Evolutionary conservation across 441 rosid species (phyloP).

Genomic region (Adansonia madagascariensis): DNA sequence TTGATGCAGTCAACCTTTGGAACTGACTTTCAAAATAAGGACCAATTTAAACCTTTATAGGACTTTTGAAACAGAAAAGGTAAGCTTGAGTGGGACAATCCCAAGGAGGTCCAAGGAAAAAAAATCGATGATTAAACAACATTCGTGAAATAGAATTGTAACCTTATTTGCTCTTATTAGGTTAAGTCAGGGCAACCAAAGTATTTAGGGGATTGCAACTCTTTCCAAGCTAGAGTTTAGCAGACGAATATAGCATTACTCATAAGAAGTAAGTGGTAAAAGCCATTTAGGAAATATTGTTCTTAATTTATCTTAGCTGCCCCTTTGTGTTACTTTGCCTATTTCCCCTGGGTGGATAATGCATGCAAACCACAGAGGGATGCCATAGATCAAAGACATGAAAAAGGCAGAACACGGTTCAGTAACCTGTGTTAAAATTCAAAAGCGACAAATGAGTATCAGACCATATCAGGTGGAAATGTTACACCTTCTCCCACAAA

Average conservation of each 20-base stretch:
- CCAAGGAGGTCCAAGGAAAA: neutral
- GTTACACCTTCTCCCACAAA: constrained; percentile 5
- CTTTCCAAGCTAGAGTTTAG: neutral
- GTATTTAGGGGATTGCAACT: neutral
- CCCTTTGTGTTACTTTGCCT: neutral
- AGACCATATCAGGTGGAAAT: neutral
- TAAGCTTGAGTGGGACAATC: neutral
- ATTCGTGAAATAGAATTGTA: neutral
- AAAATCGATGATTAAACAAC: neutral
- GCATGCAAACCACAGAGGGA: neutral
- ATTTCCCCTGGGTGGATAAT: neutral
- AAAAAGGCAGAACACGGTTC: neutral
- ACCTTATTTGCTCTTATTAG: neutral
- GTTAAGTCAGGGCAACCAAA: neutral
- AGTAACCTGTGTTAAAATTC: neutral
- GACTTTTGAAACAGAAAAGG: neutral
- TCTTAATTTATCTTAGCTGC: neutral
- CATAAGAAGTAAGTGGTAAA: neutral
- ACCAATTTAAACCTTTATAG: neutral
- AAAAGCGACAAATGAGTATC: neutral
- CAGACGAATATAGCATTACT: neutral
- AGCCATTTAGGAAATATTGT: neutral
- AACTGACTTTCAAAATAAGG: neutral
- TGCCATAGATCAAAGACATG: neutral
- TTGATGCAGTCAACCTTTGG: neutral